Percentiles rank a stretch among this genome's conserved stretches.
Evolutionary conservation across 2,329 filamentous ascomycete genomes (phyloP).

Genomic region (Elsinoe fawcettii): DNA sequence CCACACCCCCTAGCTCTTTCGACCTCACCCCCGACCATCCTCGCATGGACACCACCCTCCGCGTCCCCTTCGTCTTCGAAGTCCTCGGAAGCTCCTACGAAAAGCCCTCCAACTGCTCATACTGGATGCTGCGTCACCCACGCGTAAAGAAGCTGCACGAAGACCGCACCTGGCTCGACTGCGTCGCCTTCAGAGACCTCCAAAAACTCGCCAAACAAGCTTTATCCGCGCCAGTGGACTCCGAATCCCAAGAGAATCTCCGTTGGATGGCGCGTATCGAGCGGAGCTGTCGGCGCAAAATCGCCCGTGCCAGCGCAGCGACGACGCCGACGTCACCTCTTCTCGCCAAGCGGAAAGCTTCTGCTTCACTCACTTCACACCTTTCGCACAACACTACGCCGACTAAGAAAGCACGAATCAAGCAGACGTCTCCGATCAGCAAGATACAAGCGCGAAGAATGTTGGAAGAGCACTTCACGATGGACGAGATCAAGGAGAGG

Average conservation of each 20-base stretch:
- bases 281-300: constrained; percentile 25
- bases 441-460: neutral
- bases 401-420: neutral
- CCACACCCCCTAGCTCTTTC: constrained; percentile 21
- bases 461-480: neutral
- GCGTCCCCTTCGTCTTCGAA: constrained; percentile 67
- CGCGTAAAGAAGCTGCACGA: constrained; percentile 67
- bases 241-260: constrained; percentile 54
- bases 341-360: neutral
- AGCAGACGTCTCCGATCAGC: neutral
- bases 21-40: constrained; percentile 18
- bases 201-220: constrained; percentile 58
- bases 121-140: constrained; percentile 71
- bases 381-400: neutral
- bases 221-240: constrained; percentile 41
- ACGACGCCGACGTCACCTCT: constrained; percentile 20
- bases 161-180: constrained; percentile 63
- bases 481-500: neutral
- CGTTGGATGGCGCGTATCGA: constrained; percentile 57
- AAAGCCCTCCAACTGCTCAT: constrained; percentile 58
- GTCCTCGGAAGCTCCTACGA: constrained; percentile 74
- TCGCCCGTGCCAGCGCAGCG: constrained; percentile 23
- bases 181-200: constrained; percentile 61
- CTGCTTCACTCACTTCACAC: neutral
- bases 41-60: constrained; percentile 51